Evolutionary conservation across 2,329 filamentous ascomycete species (phyloP).

Genomic region (Aspergillus sp.): DNA sequence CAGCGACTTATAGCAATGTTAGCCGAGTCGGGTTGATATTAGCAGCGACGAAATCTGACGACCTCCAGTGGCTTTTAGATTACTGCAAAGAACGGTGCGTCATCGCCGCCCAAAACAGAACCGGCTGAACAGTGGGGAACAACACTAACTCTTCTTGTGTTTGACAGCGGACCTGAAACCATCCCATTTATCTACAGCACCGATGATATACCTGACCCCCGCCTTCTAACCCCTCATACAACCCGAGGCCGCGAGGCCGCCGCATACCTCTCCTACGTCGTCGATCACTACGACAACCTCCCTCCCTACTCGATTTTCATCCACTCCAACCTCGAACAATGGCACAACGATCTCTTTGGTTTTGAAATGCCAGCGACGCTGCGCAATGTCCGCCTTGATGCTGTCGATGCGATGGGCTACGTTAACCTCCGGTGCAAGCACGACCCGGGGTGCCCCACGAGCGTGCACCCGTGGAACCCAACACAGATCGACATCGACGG

Average conservation of each 20-base stretch:
- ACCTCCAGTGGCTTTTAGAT: conserved; percentile 21
- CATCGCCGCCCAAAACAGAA: background rate
- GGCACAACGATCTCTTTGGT: conserved; percentile 56
- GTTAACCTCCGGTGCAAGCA: conserved; percentile 41
- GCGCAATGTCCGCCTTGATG: conserved; percentile 33
- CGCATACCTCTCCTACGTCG: conserved; percentile 50
- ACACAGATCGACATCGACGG: conserved; percentile 23
- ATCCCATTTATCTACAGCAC: conserved; percentile 31
- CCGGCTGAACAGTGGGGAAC: background rate
- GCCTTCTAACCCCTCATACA: conserved; percentile 26
- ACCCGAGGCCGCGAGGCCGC: conserved; percentile 61
- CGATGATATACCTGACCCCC: conserved; percentile 23
- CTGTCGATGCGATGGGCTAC: conserved; percentile 40
- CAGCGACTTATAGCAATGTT: conserved; percentile 14
- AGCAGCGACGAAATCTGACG: conserved; percentile 19
- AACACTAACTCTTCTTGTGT: background rate
- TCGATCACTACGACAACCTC: conserved; percentile 49
- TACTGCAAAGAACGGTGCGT: conserved; percentile 22
- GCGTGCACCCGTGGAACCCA: conserved; percentile 32
- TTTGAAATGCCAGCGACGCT: conserved; percentile 27
- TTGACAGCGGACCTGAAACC: conserved; percentile 10
- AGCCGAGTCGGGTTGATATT: conserved; percentile 19
- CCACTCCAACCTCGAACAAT: conserved; percentile 57
- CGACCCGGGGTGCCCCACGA: conserved; percentile 40
- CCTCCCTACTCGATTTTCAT: conserved; percentile 62